Base-by-base conservation (phyloP, 306 rosid genomes). In the Vigna trinervia region DNA sequence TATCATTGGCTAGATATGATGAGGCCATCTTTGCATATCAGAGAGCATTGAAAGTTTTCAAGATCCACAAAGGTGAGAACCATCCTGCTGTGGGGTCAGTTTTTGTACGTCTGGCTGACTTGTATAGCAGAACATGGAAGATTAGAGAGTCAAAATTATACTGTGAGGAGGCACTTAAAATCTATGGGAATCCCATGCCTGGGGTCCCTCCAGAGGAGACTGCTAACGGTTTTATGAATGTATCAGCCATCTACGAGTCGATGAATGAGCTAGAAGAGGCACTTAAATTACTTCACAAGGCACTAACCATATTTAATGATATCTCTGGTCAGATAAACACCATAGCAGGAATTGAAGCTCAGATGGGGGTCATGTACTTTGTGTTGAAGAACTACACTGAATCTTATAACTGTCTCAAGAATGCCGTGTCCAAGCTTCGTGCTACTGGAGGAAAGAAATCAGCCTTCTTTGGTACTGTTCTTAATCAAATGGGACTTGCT, bases 301-400 rank as follows among this genome's bases (percentile, higher is more conserved):
- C 98, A 17, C 68, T 91, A 41, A 81, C 61, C 75, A 91, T 91
- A 82, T 84, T 89, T 52, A 87, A 80, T 20, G 86, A 86, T 63
- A 90, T 89, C 51, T 93, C 98, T 9, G 90, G 99, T 41, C 98
- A 93, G 75, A 92, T 89, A 50, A 89, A 81, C 83, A 88, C 94
- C 41, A 78, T 96, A 39, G 97, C 97, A 19, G 97, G 99, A 69
- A 90, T 96, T 73, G 97, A 96, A 84, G 99, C 99, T 60, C 99
- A 96, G 86, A 85, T 91, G 85, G 99, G 99, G 72, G 98, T 91
- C 72, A 81, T 93, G 86, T 65, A 89, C 85, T 92, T 89, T 76
- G 80, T 87, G 88, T 66, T 92, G 82, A 97, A 81, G 69, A 90
- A 86, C 69, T 91, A 91, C 71, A 69, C 80, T 26, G 92, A 91